Percentiles rank a stretch among this genome's conserved stretches.
Evolutionary conservation across 345 rosid genomes (phyloP).

Genomic region (Pugionium cornutum): DNA sequence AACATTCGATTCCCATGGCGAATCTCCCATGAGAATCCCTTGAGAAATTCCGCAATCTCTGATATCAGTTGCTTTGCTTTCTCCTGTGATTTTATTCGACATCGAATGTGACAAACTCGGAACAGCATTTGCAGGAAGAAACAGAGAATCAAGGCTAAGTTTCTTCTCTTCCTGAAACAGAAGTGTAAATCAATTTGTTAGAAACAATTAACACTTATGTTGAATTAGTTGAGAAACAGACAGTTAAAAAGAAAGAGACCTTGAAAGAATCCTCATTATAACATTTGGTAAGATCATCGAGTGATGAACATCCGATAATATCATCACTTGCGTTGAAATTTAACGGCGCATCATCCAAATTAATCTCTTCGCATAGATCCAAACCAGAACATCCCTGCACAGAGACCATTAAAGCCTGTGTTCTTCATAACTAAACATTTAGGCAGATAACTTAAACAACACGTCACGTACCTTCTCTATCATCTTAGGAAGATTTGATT

Average conservation of each 20-base stretch:
- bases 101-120: constrained; percentile 57
- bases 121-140: constrained; percentile 42
- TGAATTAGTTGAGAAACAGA: too few relatives aligned
- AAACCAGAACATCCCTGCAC: constrained; percentile 22
- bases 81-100: constrained; percentile 63
- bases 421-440: not conserved
- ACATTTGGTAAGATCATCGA: constrained; percentile 37
- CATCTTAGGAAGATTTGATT: constrained; percentile 23
- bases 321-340: constrained; percentile 28
- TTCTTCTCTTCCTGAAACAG: constrained; percentile 29
- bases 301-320: constrained; percentile 30
- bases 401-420: not conserved
- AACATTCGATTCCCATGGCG: constrained; percentile 67
- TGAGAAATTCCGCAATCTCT: constrained; percentile 68
- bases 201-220: too few relatives aligned
- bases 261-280: constrained; percentile 34
- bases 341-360: constrained; percentile 30
- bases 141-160: constrained; percentile 41
- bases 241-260: not conserved
- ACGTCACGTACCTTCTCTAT: constrained; percentile 17
- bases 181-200: not conserved
- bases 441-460: constrained; percentile 8
- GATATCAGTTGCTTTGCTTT: constrained; percentile 54
- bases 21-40: constrained; percentile 49
- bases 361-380: constrained; percentile 25